A percentile compares a stretch with the other conserved stretches of the same genome.
These are phyloP conservation scores for Pisolithus microcarpus DNA, from an alignment of 768 basidiomycete genomes.

Conservation along the genomic window DNA sequence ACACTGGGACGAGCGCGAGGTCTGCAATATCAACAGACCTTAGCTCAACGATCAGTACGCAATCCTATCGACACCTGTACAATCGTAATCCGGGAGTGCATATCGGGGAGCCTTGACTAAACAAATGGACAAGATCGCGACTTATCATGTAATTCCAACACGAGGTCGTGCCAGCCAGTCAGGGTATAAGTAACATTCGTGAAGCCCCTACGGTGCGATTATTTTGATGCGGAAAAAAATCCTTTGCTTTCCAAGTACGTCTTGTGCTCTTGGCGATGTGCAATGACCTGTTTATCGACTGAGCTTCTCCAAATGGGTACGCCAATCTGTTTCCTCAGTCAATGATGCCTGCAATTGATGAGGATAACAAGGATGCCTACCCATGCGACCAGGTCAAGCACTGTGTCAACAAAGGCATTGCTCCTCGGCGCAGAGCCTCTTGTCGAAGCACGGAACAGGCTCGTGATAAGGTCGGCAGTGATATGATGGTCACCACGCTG, in stretches of 20 bases:
- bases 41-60: too few relatives aligned
- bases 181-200: too few relatives aligned
- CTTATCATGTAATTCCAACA: too few relatives aligned
- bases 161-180: too few relatives aligned
- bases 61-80: too few relatives aligned
- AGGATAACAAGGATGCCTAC: conserved; percentile 27
- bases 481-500: conserved; percentile 68
- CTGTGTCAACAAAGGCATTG: conserved; percentile 49
- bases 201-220: background rate
- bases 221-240: conserved; percentile 27
- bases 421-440: conserved; percentile 56
- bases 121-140: too few relatives aligned
- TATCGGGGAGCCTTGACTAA: conserved; percentile 13
- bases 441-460: conserved; percentile 61
- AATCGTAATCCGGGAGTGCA: too few relatives aligned
- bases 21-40: conserved; percentile 17
- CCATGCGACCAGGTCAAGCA: conserved; percentile 35
- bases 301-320: conserved; percentile 46
- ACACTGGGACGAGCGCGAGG: too few relatives aligned
- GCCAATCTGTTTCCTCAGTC: conserved; percentile 32
- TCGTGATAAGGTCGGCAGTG: conserved; percentile 60
- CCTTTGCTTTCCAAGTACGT: conserved; percentile 37
- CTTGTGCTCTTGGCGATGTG: conserved; percentile 41
- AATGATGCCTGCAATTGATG: background rate
- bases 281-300: conserved; percentile 41